A percentile compares a stretch with the other conserved stretches of the same genome.
These are phyloP conservation scores for Starmera dryadoides DNA, from an alignment of 805 yeast genomes.

Conservation along the genomic window DNA sequence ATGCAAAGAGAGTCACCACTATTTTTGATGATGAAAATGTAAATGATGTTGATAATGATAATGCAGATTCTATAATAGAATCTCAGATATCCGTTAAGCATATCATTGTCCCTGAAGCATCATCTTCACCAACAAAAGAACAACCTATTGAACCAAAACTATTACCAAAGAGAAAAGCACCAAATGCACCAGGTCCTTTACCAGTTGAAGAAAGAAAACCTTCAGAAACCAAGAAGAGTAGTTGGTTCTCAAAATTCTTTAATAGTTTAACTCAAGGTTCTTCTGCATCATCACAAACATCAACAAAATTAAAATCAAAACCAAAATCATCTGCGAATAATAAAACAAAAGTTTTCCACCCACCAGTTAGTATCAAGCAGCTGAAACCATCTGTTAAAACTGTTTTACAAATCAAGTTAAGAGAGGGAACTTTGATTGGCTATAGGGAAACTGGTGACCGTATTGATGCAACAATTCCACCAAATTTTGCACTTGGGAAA, in stretches of 20 bases:
- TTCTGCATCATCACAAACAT: slow-evolving; percentile 1
- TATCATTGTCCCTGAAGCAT: too few species aligned
- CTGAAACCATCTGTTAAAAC: slow-evolving; percentile 23
- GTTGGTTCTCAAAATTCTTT: slow-evolving; percentile 33
- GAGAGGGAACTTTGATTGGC: slow-evolving; percentile 43
- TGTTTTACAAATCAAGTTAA: slow-evolving; percentile 36
- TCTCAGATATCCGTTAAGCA: too few species aligned
- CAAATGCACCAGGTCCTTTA: slow-evolving; percentile 18
- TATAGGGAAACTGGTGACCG: slow-evolving; percentile 36
- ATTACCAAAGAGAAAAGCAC: slow-evolving; percentile 14
- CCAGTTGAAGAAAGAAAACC: slow-evolving; percentile 29
- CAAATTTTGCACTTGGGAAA: slow-evolving; percentile 36
- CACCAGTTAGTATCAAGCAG: slow-evolving; percentile 11
- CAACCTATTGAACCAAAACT: not conserved
- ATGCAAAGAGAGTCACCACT: slow-evolving; percentile 19
- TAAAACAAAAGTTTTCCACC: slow-evolving; percentile 6
- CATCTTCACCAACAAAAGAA: not conserved
- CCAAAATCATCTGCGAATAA: slow-evolving; percentile 3
- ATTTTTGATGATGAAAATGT: slow-evolving; percentile 15
- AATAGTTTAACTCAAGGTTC: slow-evolving; percentile 14
- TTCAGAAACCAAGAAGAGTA: slow-evolving; percentile 19
- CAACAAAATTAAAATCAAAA: not conserved
- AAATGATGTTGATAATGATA: not conserved
- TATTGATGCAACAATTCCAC: slow-evolving; percentile 41
- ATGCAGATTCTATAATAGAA: not conserved